Evolutionary conservation across 495 filamentous ascomycete genomes (phyloP).

Genomic region (Hypoxylon lenormandii): DNA sequence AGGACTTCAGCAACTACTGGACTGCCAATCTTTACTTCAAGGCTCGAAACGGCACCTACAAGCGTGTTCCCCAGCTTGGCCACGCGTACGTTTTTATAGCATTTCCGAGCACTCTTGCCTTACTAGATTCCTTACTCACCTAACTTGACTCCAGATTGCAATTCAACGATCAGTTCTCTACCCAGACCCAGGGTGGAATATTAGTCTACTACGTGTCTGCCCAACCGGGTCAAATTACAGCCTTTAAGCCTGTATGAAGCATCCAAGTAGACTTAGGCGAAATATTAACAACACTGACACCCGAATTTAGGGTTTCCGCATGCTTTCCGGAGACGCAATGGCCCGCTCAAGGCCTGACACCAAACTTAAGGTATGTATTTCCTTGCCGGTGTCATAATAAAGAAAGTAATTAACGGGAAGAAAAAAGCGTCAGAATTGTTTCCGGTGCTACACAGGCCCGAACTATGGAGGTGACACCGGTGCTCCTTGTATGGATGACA

Average conservation of each 20-base stretch:
- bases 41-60: conserved; percentile 64
- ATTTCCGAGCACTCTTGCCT: not conserved
- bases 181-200: conserved; percentile 62
- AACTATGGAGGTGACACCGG: conserved; percentile 61
- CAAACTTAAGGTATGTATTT: conserved; percentile 36
- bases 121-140: too few relatives aligned
- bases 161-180: conserved; percentile 63
- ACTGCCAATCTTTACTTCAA: conserved; percentile 66
- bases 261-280: too few relatives aligned
- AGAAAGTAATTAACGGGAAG: too few relatives aligned
- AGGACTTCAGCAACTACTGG: conserved; percentile 67
- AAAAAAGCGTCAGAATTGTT: conserved; percentile 59
- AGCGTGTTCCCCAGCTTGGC: conserved; percentile 62
- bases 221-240: conserved; percentile 64
- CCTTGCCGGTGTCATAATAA: too few relatives aligned
- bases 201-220: conserved; percentile 68
- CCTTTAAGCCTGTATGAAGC: conserved; percentile 63
- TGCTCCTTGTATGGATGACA: conserved; percentile 59
- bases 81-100: conserved; percentile 47
- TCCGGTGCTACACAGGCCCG: conserved; percentile 63
- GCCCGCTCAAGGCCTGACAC: conserved; percentile 54
- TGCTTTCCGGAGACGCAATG: conserved; percentile 64
- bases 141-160: conserved; percentile 52
- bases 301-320: conserved; percentile 61
- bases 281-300: not conserved